phyloP scores from a whole-genome alignment of 345 rosid species.

The Salix viminalis region DNA sequence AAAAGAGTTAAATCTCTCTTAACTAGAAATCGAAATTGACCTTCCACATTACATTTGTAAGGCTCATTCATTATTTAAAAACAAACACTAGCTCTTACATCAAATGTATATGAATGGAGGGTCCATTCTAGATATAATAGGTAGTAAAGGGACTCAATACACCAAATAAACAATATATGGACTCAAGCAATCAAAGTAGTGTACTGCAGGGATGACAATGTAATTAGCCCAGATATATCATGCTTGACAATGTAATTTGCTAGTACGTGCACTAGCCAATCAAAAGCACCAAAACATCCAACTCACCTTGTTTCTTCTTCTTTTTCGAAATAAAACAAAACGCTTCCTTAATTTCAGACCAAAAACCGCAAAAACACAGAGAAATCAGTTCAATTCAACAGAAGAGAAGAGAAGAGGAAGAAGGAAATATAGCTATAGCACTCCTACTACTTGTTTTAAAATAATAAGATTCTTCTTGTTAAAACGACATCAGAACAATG shows the following conservation, averaged over 20 bases:
- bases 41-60: too few species aligned
- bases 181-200: too few species aligned
- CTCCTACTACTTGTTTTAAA: background rate
- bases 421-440: background rate
- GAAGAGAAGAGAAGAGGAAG: background rate
- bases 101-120: background rate
- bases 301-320: background rate
- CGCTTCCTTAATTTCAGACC: background rate
- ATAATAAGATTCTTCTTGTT: background rate
- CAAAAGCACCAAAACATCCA: background rate
- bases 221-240: too few species aligned
- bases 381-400: background rate
- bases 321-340: background rate
- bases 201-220: too few species aligned
- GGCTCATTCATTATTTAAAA: too few species aligned
- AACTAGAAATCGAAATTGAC: too few species aligned
- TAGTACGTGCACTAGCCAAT: too few species aligned
- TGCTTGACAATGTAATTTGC: too few species aligned
- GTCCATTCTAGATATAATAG: background rate
- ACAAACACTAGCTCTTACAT: background rate
- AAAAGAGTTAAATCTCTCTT: too few species aligned
- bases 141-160: too few species aligned
- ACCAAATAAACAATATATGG: too few species aligned
- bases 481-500: slow-evolving; percentile 35
- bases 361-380: background rate